Conservation (phyloP, 306 rosid species). For the Quercus suber region DNA sequence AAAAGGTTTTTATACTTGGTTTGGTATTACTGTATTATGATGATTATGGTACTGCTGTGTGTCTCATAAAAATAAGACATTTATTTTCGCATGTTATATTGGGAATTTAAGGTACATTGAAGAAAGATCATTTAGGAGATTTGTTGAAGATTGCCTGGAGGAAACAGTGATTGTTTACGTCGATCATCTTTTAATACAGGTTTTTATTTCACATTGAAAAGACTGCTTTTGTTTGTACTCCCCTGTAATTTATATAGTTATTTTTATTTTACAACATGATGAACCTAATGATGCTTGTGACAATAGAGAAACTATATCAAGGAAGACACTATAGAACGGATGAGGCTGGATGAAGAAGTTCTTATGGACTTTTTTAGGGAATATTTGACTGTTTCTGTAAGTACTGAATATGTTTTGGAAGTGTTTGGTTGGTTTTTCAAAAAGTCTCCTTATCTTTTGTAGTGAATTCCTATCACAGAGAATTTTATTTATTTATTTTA, state of each 20-base stretch:
- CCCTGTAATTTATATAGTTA: neutral
- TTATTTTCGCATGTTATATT: constrained; percentile 12
- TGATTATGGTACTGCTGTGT: neutral
- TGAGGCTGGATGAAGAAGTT: constrained; percentile 97
- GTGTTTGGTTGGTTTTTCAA: neutral
- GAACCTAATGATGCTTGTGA: constrained; percentile 20
- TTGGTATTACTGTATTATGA: neutral
- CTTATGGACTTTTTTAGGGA: constrained; percentile 96
- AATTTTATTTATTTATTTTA: no score
- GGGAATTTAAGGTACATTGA: constrained; percentile 75
- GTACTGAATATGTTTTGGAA: constrained; percentile 24
- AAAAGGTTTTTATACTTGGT: neutral
- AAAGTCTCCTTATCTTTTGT: neutral
- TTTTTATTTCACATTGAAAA: constrained; percentile 16
- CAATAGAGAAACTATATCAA: constrained; percentile 82
- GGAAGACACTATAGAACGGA: constrained; percentile 94
- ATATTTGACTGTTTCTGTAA: constrained; percentile 81
- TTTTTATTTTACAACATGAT: constrained; percentile 21
- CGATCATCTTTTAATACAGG: constrained; percentile 92
- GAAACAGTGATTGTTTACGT: constrained; percentile 86
- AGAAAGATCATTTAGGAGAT: constrained; percentile 95
- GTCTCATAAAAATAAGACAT: neutral
- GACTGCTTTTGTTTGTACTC: constrained; percentile 9
- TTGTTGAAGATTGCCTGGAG: constrained; percentile 98
- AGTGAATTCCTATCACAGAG: neutral